These are phyloP conservation scores for Aotearoamyces nothofagi DNA, from an alignment of 2,329 filamentous ascomycete species.

Conservation along the genomic window DNA sequence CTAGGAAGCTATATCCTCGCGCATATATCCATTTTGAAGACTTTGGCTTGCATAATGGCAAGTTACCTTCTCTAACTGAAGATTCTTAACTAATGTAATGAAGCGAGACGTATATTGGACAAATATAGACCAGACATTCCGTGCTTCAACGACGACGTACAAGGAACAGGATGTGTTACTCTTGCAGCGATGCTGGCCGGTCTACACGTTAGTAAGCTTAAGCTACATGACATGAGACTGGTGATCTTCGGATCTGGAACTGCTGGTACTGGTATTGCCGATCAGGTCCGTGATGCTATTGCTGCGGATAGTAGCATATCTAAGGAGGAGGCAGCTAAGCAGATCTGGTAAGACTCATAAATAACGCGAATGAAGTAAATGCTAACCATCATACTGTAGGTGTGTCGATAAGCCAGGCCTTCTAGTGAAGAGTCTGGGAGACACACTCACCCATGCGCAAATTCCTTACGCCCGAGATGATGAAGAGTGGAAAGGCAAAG, in stretches of 20 bases:
- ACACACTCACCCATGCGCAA: conserved; percentile 52
- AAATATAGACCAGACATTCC: conserved; percentile 57
- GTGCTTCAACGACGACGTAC: conserved; percentile 86
- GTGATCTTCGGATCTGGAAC: conserved; percentile 70
- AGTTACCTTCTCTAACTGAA: conserved; percentile 4
- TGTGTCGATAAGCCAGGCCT: conserved; percentile 72
- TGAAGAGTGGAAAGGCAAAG: conserved; percentile 43
- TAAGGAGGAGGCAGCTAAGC: conserved; percentile 59
- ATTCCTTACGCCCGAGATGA: conserved; percentile 48
- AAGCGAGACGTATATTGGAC: no score
- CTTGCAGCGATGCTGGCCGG: conserved; percentile 69
- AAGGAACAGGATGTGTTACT: conserved; percentile 79
- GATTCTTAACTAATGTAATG: no score
- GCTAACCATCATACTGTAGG: conserved; percentile 26
- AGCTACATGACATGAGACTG: conserved; percentile 53
- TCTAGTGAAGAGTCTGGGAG: conserved; percentile 44
- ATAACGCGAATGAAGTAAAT: background rate
- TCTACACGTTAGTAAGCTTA: conserved; percentile 50
- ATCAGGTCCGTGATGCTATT: conserved; percentile 71
- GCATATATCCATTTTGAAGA: conserved; percentile 87
- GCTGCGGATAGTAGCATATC: conserved; percentile 48
- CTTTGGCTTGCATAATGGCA: conserved; percentile 62
- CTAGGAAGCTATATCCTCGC: conserved; percentile 55
- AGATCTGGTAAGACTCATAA: conserved; percentile 51
- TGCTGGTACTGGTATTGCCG: conserved; percentile 73